phyloP scores from a whole-genome alignment of 495 filamentous ascomycete species.

The Venustampulla echinocandica region DNA sequence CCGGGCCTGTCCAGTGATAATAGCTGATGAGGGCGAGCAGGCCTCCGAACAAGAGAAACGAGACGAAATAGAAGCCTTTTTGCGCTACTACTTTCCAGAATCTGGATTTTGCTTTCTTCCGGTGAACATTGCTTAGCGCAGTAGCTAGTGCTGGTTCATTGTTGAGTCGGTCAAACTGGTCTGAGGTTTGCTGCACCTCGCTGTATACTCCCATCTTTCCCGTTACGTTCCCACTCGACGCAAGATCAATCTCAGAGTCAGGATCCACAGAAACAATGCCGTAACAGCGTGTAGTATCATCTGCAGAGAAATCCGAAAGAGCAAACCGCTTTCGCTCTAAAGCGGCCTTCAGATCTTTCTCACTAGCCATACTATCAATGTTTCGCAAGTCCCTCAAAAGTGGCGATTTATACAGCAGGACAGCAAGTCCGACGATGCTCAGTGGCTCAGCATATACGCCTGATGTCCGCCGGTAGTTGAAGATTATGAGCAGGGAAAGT shows the following conservation, averaged over 20 bases:
- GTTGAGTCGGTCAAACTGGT: not conserved
- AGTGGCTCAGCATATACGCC: conserved; percentile 8
- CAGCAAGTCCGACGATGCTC: conserved; percentile 3
- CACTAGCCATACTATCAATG: conserved; percentile 4
- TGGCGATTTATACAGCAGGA: conserved; percentile 3
- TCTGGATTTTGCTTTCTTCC: not conserved
- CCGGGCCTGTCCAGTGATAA: conserved; percentile 7
- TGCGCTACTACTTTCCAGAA: conserved; percentile 3
- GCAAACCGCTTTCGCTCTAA: not conserved
- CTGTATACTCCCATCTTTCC: not conserved
- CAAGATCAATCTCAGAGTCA: conserved; percentile 4
- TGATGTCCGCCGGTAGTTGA: not conserved
- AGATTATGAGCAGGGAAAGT: conserved; percentile 1
- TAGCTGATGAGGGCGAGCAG: conserved; percentile 3
- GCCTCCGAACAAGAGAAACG: conserved; percentile 3
- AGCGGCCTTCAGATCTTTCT: not conserved
- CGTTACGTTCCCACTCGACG: not conserved
- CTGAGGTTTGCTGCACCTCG: not conserved
- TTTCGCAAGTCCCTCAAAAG: not conserved
- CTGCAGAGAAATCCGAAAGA: not conserved
- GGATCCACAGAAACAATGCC: conserved; percentile 7
- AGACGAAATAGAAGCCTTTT: conserved; percentile 1
- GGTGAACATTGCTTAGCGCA: too few relatives aligned
- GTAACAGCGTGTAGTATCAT: conserved; percentile 1
- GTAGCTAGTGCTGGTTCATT: not conserved